phyloP scores from a whole-genome alignment of 169 alveolate genomes.

The Plasmodium inui region DNA sequence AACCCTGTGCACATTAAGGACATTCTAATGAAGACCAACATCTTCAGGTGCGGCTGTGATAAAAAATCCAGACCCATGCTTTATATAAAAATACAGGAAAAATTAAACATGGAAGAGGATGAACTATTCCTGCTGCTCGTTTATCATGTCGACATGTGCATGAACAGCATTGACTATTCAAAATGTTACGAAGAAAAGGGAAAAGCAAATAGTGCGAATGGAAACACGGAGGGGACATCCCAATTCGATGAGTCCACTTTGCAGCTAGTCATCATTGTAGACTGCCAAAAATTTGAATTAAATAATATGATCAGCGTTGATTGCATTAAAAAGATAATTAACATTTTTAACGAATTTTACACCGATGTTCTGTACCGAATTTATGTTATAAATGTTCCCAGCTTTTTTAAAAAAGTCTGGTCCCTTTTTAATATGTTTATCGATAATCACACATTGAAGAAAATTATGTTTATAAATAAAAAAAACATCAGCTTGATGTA shows the following conservation, averaged over 20 bases:
- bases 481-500: constrained; percentile 66
- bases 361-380: constrained; percentile 63
- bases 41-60: constrained; percentile 57
- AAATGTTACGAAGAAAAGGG: neutral
- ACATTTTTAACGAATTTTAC: constrained; percentile 61
- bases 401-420: constrained; percentile 71
- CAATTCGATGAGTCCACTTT: constrained; percentile 20
- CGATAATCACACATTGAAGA: constrained; percentile 71
- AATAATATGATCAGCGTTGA: constrained; percentile 66
- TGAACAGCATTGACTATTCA: constrained; percentile 37
- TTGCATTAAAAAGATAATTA: constrained; percentile 65
- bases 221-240: neutral
- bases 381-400: constrained; percentile 47
- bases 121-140: constrained; percentile 33
- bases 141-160: constrained; percentile 72
- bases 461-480: constrained; percentile 64
- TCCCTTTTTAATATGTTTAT: constrained; percentile 63
- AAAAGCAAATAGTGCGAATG: neutral
- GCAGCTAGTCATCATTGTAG: constrained; percentile 58
- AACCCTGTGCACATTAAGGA: constrained; percentile 28
- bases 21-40: constrained; percentile 27
- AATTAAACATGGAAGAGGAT: constrained; percentile 55
- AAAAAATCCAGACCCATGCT: constrained; percentile 30
- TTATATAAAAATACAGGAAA: constrained; percentile 59
- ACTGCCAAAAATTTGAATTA: constrained; percentile 55